Conservation (phyloP, 2,329 filamentous ascomycete genomes). For the Zymoseptoria tritici region DNA sequence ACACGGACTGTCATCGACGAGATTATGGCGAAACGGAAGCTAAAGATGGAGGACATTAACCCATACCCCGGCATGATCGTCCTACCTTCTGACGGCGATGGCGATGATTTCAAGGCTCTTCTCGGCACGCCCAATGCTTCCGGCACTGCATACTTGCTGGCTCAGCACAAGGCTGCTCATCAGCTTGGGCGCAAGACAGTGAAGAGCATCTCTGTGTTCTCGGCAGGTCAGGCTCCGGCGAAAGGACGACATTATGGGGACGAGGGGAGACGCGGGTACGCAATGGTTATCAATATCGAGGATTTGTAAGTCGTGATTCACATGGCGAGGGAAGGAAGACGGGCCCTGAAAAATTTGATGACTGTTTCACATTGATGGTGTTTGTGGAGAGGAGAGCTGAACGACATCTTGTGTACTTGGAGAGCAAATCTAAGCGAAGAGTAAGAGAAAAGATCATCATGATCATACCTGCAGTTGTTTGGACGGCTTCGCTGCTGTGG, state of each 20-base stretch:
- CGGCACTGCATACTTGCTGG: constrained; percentile 8
- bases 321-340: too few species aligned
- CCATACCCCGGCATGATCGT: neutral
- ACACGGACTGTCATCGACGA: constrained; percentile 2
- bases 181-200: constrained; percentile 8
- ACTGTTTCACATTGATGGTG: too few species aligned
- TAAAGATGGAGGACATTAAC: neutral
- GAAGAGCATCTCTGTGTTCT: neutral
- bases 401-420: too few species aligned
- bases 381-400: too few species aligned
- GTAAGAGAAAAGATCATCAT: too few species aligned
- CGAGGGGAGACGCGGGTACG: too few species aligned
- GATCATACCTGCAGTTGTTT: too few species aligned
- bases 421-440: too few species aligned
- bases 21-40: neutral
- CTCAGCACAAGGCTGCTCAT: constrained; percentile 6
- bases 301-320: too few species aligned
- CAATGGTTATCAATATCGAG: too few species aligned
- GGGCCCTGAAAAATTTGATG: too few species aligned
- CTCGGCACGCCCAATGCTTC: constrained; percentile 7
- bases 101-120: constrained; percentile 5
- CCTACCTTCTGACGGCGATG: neutral
- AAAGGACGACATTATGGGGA: too few species aligned
- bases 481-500: neutral
- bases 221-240: neutral